Percentiles rank a stretch among this genome's conserved stretches.
Conservation (phyloP, 108 stramenopile genomes). For the Seminavis robusta region DNA sequence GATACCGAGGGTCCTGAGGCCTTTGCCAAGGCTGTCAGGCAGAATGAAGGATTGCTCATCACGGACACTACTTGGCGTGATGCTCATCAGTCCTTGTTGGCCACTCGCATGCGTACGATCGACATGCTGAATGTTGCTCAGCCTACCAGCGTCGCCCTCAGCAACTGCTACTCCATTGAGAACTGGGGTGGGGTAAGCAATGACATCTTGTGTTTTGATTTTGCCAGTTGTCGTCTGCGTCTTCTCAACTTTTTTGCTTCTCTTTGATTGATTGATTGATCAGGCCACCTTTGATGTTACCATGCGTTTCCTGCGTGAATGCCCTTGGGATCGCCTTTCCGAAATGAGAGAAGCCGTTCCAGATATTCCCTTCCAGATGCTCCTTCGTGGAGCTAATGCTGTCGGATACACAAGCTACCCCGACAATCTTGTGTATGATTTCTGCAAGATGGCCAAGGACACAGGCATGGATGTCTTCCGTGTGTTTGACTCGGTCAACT, state of each 20-base stretch:
- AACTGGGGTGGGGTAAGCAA: conserved; percentile 97
- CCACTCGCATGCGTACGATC: conserved; percentile 87
- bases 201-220: background rate
- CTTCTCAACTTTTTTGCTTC: background rate
- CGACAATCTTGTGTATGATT: conserved; percentile 82
- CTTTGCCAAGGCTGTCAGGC: conserved; percentile 88
- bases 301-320: conserved; percentile 93
- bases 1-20: conserved; percentile 77
- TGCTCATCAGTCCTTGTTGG: conserved; percentile 94
- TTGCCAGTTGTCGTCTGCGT: background rate
- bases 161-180: conserved; percentile 87
- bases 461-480: conserved; percentile 96
- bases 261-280: background rate
- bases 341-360: conserved; percentile 73
- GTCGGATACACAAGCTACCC: conserved; percentile 91
- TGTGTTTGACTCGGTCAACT: conserved; percentile 95
- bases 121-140: conserved; percentile 83
- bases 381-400: conserved; percentile 95
- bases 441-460: conserved; percentile 84
- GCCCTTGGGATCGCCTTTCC: conserved; percentile 91
- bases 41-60: conserved; percentile 75
- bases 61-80: conserved; percentile 98
- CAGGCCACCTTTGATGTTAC: conserved; percentile 93
- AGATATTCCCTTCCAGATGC: conserved; percentile 95
- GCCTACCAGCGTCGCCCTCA: conserved; percentile 66